phyloP scores from a whole-genome alignment of 2,329 filamentous ascomycete genomes.

The Aspergillus japonicus region DNA sequence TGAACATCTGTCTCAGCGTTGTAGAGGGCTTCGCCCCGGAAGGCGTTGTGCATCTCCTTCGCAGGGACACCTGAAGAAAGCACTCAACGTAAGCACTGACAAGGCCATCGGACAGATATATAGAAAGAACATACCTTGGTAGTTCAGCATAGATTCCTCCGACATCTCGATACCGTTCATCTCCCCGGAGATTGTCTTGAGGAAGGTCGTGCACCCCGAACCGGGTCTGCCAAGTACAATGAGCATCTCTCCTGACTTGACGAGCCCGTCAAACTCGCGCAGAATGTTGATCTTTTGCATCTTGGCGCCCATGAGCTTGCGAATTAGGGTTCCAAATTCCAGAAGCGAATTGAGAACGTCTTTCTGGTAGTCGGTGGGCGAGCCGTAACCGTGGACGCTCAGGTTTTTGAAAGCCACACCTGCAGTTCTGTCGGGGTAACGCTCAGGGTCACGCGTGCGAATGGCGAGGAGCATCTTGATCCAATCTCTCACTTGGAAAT shows the following conservation, averaged over 20 bases:
- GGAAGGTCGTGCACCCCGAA: slow-evolving; percentile 69
- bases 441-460: slow-evolving; percentile 21
- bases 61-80: slow-evolving; percentile 30
- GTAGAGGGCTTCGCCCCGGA: slow-evolving; percentile 83
- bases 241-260: slow-evolving; percentile 54
- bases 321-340: slow-evolving; percentile 42
- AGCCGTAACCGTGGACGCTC: slow-evolving; percentile 64
- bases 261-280: slow-evolving; percentile 58
- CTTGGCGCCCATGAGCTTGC: slow-evolving; percentile 13
- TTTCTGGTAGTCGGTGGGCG: slow-evolving; percentile 65
- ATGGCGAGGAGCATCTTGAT: slow-evolving; percentile 22
- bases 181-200: slow-evolving; percentile 80
- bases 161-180: slow-evolving; percentile 69
- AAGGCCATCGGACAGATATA: too few relatives aligned
- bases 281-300: slow-evolving; percentile 49
- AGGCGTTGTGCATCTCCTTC: slow-evolving; percentile 58
- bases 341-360: slow-evolving; percentile 61
- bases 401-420: slow-evolving; percentile 65
- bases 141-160: slow-evolving; percentile 15
- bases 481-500: slow-evolving; percentile 24
- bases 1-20: slow-evolving; percentile 81
- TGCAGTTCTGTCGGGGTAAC: slow-evolving; percentile 40
- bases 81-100: not conserved
- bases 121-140: slow-evolving; percentile 24
- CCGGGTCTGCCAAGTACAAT: slow-evolving; percentile 47